phyloP scores from a whole-genome alignment of 768 basidiomycete species.

The Rhodotorula taiwanensis region DNA sequence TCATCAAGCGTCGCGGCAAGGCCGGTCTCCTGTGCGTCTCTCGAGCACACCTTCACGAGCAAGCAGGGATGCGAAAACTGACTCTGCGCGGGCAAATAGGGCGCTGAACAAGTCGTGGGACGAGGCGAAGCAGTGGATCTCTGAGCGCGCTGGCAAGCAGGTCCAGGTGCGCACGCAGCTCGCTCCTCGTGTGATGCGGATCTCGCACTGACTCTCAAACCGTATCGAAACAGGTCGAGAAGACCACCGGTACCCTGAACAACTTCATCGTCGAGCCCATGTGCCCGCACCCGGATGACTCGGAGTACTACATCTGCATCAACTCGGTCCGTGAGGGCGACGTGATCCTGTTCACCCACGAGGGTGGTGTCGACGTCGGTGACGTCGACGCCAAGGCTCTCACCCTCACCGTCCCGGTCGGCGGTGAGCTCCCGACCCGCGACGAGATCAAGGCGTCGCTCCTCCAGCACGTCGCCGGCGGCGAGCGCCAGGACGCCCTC shows the following conservation, averaged over 20 bases:
- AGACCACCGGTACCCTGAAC: slow-evolving; percentile 86
- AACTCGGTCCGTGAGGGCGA: slow-evolving; percentile 92
- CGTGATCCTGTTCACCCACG: slow-evolving; percentile 94
- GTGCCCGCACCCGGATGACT: slow-evolving; percentile 84
- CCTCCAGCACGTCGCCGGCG: slow-evolving; percentile 71
- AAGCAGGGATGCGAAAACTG: background rate
- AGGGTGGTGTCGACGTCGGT: slow-evolving; percentile 96
- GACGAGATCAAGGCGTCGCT: slow-evolving; percentile 66
- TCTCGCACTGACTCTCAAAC: background rate
- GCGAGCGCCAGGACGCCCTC: slow-evolving; percentile 76
- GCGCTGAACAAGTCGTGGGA: slow-evolving; percentile 89
- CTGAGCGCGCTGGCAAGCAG: slow-evolving; percentile 80
- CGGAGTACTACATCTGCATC: slow-evolving; percentile 98
- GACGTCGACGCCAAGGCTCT: slow-evolving; percentile 97
- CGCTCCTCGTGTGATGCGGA: background rate
- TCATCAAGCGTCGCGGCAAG: slow-evolving; percentile 99
- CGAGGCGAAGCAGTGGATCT: slow-evolving; percentile 80
- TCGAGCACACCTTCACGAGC: no score
- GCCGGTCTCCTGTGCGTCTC: slow-evolving; percentile 65
- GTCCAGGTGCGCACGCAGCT: slow-evolving; percentile 58
- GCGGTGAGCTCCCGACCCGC: slow-evolving; percentile 70
- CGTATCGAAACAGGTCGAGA: slow-evolving; percentile 58
- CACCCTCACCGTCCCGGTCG: slow-evolving; percentile 73
- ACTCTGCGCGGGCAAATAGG: no score
- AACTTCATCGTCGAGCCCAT: slow-evolving; percentile 99